Conservation (phyloP, 2,329 filamentous ascomycete genomes). For the Cladobotryum protrusum region DNA sequence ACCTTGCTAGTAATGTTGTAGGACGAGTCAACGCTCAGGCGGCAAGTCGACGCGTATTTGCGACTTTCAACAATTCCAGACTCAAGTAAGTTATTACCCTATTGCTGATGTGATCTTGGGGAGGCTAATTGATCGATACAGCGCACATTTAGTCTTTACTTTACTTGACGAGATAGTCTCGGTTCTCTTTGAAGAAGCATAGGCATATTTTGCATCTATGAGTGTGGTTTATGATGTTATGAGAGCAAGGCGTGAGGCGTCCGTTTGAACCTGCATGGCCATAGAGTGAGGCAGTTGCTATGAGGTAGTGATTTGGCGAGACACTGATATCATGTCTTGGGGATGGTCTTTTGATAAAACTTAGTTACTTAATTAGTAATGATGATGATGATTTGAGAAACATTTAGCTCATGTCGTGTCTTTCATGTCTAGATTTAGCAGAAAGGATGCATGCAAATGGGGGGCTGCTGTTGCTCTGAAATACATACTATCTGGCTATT, state of each 20-base stretch:
- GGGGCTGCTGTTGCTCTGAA: too few species aligned
- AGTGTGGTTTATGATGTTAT: background rate
- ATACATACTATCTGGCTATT: too few species aligned
- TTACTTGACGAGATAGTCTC: slow-evolving; percentile 65
- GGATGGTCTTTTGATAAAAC: too few species aligned
- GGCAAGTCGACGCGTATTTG: slow-evolving; percentile 82
- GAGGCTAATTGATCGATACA: slow-evolving; percentile 25
- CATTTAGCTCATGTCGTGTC: too few species aligned
- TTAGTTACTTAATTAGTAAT: too few species aligned
- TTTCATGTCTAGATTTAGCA: too few species aligned
- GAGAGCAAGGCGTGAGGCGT: slow-evolving; percentile 12
- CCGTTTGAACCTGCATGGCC: background rate
- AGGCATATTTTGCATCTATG: background rate
- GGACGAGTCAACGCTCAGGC: slow-evolving; percentile 86
- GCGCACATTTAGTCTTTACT: slow-evolving; percentile 63
- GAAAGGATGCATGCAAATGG: too few species aligned
- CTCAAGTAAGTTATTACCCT: slow-evolving; percentile 63
- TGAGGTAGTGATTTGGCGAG: too few species aligned
- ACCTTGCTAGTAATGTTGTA: slow-evolving; percentile 88
- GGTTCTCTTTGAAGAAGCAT: slow-evolving; percentile 51
- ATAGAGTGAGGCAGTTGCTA: background rate
- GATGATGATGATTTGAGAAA: too few species aligned
- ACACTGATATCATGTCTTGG: too few species aligned
- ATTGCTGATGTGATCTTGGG: background rate
- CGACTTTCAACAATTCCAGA: slow-evolving; percentile 82